These are phyloP conservation scores for Aspergillus hortae DNA, from an alignment of 2,329 filamentous ascomycete genomes.

Conservation along the genomic window DNA sequence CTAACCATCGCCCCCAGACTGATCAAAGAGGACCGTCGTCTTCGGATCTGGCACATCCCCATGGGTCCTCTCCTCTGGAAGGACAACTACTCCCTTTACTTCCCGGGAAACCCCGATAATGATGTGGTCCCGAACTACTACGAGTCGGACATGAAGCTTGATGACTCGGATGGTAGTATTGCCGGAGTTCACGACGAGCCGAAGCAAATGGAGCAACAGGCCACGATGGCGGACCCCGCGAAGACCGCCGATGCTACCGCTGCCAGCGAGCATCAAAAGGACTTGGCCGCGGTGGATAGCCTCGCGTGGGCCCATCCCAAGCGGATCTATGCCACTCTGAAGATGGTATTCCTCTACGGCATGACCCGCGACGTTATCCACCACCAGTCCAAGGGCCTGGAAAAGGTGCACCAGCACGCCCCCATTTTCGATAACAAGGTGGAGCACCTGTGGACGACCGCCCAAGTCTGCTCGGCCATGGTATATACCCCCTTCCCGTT, in stretches of 20 bases:
- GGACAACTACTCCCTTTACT: not conserved
- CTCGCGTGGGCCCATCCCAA: not conserved
- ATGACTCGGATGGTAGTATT: not conserved
- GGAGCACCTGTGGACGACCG: conserved; percentile 32
- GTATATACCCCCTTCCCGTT: not conserved
- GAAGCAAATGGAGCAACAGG: not conserved
- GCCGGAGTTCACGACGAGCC: not conserved
- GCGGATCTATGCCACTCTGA: not conserved
- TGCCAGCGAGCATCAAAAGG: not conserved
- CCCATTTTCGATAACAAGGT: conserved; percentile 45
- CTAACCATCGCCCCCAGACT: not conserved
- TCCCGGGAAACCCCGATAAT: not conserved
- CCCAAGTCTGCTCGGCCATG: not conserved
- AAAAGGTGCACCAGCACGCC: conserved; percentile 31
- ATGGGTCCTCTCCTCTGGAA: not conserved
- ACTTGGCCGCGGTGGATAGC: not conserved
- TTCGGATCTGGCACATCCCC: not conserved
- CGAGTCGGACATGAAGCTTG: not conserved
- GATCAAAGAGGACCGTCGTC: not conserved
- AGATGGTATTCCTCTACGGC: not conserved
- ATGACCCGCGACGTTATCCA: conserved; percentile 34
- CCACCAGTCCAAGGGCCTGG: not conserved
- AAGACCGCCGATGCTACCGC: not conserved
- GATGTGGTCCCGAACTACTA: not conserved
- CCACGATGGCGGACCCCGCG: not conserved